Conservation (phyloP, 306 rosid genomes). For the Casuarina glauca region DNA sequence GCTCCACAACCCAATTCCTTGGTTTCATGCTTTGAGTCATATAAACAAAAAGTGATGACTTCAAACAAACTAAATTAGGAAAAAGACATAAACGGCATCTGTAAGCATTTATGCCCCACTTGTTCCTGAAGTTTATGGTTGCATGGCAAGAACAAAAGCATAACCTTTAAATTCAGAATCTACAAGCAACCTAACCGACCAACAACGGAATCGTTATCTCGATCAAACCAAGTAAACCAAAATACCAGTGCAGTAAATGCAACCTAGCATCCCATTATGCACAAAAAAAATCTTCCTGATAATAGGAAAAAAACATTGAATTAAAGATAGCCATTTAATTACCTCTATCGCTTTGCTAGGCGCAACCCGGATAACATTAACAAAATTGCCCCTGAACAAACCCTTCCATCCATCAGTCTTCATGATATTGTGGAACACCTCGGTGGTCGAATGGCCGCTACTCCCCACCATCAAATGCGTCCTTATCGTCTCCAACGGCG, state of each 20-base stretch:
- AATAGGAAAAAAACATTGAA: not conserved
- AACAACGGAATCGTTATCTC: constrained; percentile 4
- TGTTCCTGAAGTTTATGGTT: not conserved
- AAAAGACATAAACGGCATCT: not conserved
- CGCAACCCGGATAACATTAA: constrained; percentile 95
- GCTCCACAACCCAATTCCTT: not conserved
- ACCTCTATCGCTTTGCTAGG: constrained; percentile 99
- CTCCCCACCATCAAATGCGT: constrained; percentile 96
- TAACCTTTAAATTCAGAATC: not conserved
- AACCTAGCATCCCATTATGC: not conserved
- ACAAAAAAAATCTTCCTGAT: not conserved
- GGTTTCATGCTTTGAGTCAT: not conserved
- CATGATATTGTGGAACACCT: constrained; percentile 75
- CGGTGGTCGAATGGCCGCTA: constrained; percentile 66
- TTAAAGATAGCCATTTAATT: constrained; percentile 7
- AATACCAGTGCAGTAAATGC: not conserved
- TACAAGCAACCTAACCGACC: constrained; percentile 7
- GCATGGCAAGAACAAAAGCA: not conserved
- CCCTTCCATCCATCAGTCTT: constrained; percentile 94
- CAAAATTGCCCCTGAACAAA: constrained; percentile 86
- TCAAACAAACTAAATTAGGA: not conserved
- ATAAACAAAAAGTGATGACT: not conserved
- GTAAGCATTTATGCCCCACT: not conserved
- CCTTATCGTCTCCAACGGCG: constrained; percentile 94
- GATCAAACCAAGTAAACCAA: constrained; percentile 19